Evolutionary conservation across 2,329 filamentous ascomycete species (phyloP).

Genomic region (Didymella segeticola): DNA sequence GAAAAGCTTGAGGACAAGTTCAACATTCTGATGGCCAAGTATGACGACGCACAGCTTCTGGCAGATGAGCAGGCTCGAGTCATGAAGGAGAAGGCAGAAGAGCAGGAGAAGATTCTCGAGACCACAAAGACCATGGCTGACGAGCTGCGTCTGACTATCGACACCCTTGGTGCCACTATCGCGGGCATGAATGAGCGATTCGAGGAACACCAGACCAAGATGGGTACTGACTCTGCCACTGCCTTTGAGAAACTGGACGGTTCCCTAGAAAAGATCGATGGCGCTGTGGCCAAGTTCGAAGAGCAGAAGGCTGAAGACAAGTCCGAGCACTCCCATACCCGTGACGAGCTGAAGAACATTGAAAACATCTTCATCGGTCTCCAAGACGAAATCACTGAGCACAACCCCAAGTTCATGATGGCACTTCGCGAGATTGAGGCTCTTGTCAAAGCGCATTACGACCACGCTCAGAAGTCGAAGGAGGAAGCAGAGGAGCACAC

Average conservation of each 20-base stretch:
- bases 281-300: slow-evolving; percentile 76
- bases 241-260: slow-evolving; percentile 74
- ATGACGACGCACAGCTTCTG: slow-evolving; percentile 80
- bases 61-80: slow-evolving; percentile 77
- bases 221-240: slow-evolving; percentile 85
- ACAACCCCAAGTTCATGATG: slow-evolving; percentile 87
- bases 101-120: slow-evolving; percentile 75
- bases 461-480: slow-evolving; percentile 74
- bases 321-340: slow-evolving; percentile 80
- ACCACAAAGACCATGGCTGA: slow-evolving; percentile 82
- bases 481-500: slow-evolving; percentile 53
- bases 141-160: slow-evolving; percentile 84
- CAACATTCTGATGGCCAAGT: slow-evolving; percentile 80
- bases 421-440: slow-evolving; percentile 84
- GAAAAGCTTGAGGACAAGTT: slow-evolving; percentile 77
- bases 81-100: slow-evolving; percentile 74
- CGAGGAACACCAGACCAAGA: slow-evolving; percentile 83
- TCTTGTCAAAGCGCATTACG: slow-evolving; percentile 84
- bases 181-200: slow-evolving; percentile 64
- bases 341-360: slow-evolving; percentile 79
- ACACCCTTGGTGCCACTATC: slow-evolving; percentile 75
- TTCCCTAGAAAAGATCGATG: slow-evolving; percentile 76
- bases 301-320: slow-evolving; percentile 76
- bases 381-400: slow-evolving; percentile 79
- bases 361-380: slow-evolving; percentile 75